phyloP scores from a whole-genome alignment of 2,329 filamentous ascomycete species.

The Dactylellina leptospora region DNA sequence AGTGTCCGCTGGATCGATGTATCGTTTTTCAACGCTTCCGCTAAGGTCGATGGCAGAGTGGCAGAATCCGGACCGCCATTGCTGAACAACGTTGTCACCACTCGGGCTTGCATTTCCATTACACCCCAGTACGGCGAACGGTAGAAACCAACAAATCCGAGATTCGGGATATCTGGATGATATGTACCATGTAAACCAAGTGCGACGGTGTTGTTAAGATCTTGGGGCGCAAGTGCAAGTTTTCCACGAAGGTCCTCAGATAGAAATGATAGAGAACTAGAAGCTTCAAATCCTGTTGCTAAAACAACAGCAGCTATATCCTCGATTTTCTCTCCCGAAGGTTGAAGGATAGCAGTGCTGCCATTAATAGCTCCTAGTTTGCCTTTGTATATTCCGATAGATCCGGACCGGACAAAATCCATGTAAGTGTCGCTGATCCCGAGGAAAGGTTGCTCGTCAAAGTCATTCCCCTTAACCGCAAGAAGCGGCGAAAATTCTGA shows the following conservation, averaged over 20 bases:
- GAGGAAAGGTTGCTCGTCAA: conserved; percentile 70
- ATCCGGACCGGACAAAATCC: conserved; percentile 75
- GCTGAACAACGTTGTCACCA: conserved; percentile 71
- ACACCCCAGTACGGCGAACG: conserved; percentile 85
- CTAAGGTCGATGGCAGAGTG: conserved; percentile 58
- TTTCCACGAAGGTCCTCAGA: conserved; percentile 66
- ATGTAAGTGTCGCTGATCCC: conserved; percentile 76
- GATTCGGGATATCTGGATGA: conserved; percentile 68
- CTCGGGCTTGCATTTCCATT: conserved; percentile 84
- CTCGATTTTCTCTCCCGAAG: conserved; percentile 61
- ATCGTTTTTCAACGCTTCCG: conserved; percentile 63
- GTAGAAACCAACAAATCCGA: conserved; percentile 86
- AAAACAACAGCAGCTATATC: conserved; percentile 74
- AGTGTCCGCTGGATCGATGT: conserved; percentile 64
- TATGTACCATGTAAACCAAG: conserved; percentile 74
- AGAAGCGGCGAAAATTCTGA: conserved; percentile 63
- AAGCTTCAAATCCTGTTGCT: conserved; percentile 77
- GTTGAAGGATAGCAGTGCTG: conserved; percentile 60
- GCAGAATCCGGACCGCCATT: conserved; percentile 57
- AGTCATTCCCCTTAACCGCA: conserved; percentile 61
- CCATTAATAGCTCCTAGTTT: conserved; percentile 61
- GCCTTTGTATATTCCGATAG: conserved; percentile 67
- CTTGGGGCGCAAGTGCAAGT: conserved; percentile 68
- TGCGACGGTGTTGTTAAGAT: conserved; percentile 68
- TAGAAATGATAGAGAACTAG: conserved; percentile 72